Base-by-base conservation (phyloP, 805 yeast species). In the Wickerhamomyces bisporus region DNA sequence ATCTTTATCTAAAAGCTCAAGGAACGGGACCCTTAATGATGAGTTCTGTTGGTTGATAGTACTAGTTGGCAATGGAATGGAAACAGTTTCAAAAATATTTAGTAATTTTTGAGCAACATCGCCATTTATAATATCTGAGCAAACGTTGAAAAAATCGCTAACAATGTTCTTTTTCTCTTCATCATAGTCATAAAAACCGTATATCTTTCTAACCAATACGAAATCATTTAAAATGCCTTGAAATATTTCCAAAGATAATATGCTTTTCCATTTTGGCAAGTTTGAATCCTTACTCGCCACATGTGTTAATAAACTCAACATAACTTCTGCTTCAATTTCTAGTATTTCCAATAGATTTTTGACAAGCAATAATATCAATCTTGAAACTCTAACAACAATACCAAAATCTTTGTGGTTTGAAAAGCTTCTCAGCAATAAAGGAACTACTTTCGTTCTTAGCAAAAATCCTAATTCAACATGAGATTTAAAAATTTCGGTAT, bases 1-100 rank as follows among this genome's bases (percentile, higher is more conserved):
- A 20, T 85, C 94, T 51, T 88, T 88, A 54, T 91, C 98, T 18
- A 93, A 67, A 37, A 81, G 73, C 39, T 91, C 96, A 23, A 89
- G 66, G 40, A 78, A 71, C 12, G 78, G 63, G 0, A 80, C 66
- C 47, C 77, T 75, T 33, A 73, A 59, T 3, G 65, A 53, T 0
- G 85, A 73, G 10, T 56, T 57, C 4, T 64, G 58, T 13, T 58
- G 54, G 0, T 79, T 68, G 21, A 80, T 60, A 0, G 65, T 54
- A 4, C 60, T 52, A 5, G 48, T 53, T 7, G 36, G 23, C 3
- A 35, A 23, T 25, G 60, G 57, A 4, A 43, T 23, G 6, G 36
- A 24, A 8, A 71, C 63, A 2, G 58, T 54, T 12, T 53, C 56
- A 6, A 61, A 52, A 20, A 55, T 52, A 17, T 65, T 60, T 11